phyloP scores from a whole-genome alignment of 352 stramenopile genomes.

The Phytophthora agathidicida region DNA sequence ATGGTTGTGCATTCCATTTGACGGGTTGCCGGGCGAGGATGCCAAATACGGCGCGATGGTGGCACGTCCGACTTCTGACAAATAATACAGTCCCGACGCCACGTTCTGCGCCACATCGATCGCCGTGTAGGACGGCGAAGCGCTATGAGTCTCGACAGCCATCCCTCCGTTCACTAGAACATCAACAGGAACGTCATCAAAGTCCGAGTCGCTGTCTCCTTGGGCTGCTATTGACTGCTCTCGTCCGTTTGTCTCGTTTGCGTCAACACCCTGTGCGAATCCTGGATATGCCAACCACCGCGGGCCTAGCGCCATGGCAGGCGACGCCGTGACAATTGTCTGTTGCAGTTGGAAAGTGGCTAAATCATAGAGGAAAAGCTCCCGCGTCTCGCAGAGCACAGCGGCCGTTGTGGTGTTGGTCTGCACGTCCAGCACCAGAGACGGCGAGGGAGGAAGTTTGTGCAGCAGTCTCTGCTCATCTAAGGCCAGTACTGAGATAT shows the following conservation, averaged over 20 bases:
- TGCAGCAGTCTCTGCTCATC: constrained; percentile 55
- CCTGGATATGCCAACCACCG: constrained; percentile 79
- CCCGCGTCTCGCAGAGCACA: constrained; percentile 69
- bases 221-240: constrained; percentile 30
- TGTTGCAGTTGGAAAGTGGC: constrained; percentile 50
- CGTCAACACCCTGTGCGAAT: constrained; percentile 28
- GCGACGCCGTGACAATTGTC: constrained; percentile 53
- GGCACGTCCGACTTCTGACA: constrained; percentile 69
- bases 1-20: constrained; percentile 10
- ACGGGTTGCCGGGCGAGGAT: constrained; percentile 57
- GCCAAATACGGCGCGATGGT: constrained; percentile 80
- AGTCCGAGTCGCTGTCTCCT: constrained; percentile 55
- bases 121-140: constrained; percentile 63
- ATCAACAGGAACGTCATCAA: constrained; percentile 45
- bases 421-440: constrained; percentile 72
- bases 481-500: constrained; percentile 59
- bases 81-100: constrained; percentile 85
- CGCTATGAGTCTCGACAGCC: constrained; percentile 26
- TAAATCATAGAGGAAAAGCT: constrained; percentile 74
- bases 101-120: constrained; percentile 89
- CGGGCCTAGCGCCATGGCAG: constrained; percentile 66
- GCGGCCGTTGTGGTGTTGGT: constrained; percentile 59
- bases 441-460: constrained; percentile 63
- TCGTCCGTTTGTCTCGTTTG: constrained; percentile 14
- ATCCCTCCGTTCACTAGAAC: constrained; percentile 46